Conservation (phyloP, 1,139 yeast genomes). For the Suhomyces yuchorum region DNA sequence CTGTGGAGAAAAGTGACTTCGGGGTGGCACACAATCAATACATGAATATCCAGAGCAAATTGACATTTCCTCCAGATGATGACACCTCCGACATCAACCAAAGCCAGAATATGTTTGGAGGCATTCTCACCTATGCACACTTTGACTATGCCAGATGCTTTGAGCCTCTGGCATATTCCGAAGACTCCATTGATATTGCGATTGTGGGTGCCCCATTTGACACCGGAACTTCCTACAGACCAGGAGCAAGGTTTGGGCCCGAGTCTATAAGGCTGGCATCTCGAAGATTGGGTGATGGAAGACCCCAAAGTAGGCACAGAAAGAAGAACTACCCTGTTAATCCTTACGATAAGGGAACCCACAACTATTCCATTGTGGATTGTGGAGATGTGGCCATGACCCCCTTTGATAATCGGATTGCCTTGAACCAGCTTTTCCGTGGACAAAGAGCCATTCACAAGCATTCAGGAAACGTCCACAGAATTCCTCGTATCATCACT, state of each 20-base stretch:
- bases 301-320: slow-evolving; percentile 21
- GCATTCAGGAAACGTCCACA: slow-evolving; percentile 21
- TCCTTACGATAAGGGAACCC: slow-evolving; percentile 30
- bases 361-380: slow-evolving; percentile 44
- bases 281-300: slow-evolving; percentile 37
- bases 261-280: slow-evolving; percentile 46
- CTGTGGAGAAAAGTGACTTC: background rate
- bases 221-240: slow-evolving; percentile 50
- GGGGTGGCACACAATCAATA: slow-evolving; percentile 11
- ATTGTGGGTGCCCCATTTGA: slow-evolving; percentile 57
- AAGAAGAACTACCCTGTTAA: slow-evolving; percentile 19
- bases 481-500: slow-evolving; percentile 46
- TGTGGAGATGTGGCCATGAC: slow-evolving; percentile 61
- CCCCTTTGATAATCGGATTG: slow-evolving; percentile 56
- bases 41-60: slow-evolving; percentile 20
- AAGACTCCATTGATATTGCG: slow-evolving; percentile 41
- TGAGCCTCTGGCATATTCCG: slow-evolving; percentile 18
- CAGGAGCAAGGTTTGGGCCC: slow-evolving; percentile 56
- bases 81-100: slow-evolving; percentile 36
- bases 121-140: slow-evolving; percentile 50
- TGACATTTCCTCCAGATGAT: slow-evolving; percentile 39
- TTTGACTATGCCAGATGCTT: slow-evolving; percentile 44
- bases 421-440: slow-evolving; percentile 54
- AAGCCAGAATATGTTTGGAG: slow-evolving; percentile 35
- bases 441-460: slow-evolving; percentile 51